Evolutionary conservation across 768 basidiomycete genomes (phyloP).

Genomic region (Suillus hirtellus): DNA sequence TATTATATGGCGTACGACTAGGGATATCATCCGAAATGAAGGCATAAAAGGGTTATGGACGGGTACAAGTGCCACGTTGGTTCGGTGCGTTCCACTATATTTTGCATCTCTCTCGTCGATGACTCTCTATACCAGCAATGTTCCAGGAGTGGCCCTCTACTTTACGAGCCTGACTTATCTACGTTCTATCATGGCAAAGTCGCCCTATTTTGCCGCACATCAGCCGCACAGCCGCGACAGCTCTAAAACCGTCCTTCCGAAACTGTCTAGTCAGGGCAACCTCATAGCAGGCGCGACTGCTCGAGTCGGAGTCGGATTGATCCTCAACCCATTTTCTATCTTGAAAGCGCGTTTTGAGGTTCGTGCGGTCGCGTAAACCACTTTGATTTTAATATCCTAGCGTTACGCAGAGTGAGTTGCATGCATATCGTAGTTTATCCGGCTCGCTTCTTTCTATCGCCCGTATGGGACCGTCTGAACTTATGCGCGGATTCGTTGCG

Average conservation of each 20-base stretch:
- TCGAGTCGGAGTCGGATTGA: constrained; percentile 76
- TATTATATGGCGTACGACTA: constrained; percentile 51
- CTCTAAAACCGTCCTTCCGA: constrained; percentile 60
- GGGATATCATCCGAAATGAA: constrained; percentile 57
- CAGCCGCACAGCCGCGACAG: constrained; percentile 19
- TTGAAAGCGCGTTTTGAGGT: constrained; percentile 94
- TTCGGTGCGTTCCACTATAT: constrained; percentile 46
- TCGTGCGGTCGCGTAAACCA: constrained; percentile 18
- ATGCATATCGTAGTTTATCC: constrained; percentile 63
- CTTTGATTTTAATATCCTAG: constrained; percentile 6
- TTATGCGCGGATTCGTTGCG: constrained; percentile 83
- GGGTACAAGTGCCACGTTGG: constrained; percentile 79
- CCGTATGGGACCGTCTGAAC: constrained; percentile 74
- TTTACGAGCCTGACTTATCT: constrained; percentile 85
- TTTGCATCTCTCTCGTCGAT: neutral
- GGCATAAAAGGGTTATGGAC: constrained; percentile 83
- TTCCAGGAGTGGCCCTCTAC: constrained; percentile 92
- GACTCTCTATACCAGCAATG: constrained; percentile 55
- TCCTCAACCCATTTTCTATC: constrained; percentile 89
- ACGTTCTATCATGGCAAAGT: constrained; percentile 71
- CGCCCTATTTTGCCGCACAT: constrained; percentile 61
- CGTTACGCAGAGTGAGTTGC: constrained; percentile 68
- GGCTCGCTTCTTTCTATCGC: constrained; percentile 59
- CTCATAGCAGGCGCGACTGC: constrained; percentile 83
- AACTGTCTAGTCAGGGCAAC: constrained; percentile 76